phyloP scores from a whole-genome alignment of 2,329 filamentous ascomycete species.

The Colletotrichum incanum region DNA sequence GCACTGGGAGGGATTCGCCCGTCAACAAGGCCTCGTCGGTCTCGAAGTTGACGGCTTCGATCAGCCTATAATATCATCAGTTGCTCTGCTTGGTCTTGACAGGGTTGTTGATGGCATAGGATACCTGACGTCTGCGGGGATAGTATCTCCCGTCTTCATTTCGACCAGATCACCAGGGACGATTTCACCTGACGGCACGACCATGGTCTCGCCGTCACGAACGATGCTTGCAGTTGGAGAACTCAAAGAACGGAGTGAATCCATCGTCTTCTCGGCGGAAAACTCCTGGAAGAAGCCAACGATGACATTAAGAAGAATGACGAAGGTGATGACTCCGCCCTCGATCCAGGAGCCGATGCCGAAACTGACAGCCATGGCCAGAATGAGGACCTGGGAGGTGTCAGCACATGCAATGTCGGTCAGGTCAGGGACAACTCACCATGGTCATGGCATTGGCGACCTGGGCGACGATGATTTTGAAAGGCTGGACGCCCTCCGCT shows the following conservation, averaged over 20 bases:
- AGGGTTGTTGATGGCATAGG: constrained; percentile 6
- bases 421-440: constrained; percentile 46
- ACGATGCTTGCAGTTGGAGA: constrained; percentile 67
- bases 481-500: constrained; percentile 67
- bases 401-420: not conserved
- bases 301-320: constrained; percentile 67
- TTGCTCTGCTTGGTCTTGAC: constrained; percentile 10
- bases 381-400: constrained; percentile 57
- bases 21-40: constrained; percentile 76
- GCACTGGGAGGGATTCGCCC: constrained; percentile 74
- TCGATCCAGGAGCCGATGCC: constrained; percentile 70
- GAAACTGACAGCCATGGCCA: constrained; percentile 68
- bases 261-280: constrained; percentile 70
- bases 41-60: constrained; percentile 62
- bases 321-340: constrained; percentile 67
- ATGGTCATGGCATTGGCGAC: constrained; percentile 78
- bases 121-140: constrained; percentile 59
- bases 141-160: constrained; percentile 63
- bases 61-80: constrained; percentile 50
- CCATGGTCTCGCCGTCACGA: constrained; percentile 64
- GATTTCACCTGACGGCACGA: constrained; percentile 68
- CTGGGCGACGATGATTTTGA: constrained; percentile 74
- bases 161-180: constrained; percentile 73
- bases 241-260: constrained; percentile 65
- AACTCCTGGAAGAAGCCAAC: constrained; percentile 71